Base-by-base conservation (phyloP, 2,329 filamentous ascomycete species). In the Colletotrichum lupini region DNA sequence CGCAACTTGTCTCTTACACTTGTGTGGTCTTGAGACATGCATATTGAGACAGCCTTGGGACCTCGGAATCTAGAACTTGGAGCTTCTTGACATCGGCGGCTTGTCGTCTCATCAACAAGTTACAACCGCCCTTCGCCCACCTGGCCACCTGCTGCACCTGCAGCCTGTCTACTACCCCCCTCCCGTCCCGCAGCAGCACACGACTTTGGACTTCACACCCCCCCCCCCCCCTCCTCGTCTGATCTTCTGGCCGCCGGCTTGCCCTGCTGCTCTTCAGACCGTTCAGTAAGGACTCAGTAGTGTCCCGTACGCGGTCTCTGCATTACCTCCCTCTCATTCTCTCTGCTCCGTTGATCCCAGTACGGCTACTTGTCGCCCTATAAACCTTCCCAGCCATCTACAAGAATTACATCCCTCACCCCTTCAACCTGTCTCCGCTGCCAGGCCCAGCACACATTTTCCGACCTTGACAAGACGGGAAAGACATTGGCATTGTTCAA, bases 51-150 rank as follows among this genome's bases (percentile, higher is more conserved):
- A 46, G 42, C 66, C 66, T 60, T 32, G 26, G 16, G 46, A 63
- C 59, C 62, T 65, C 19, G 62, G 32, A 37, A 37, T 57, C 58
- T 42, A 24, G 57, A 52, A 35, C 58, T 59, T 57, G 49, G 11
- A 55, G 37, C 16, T 49, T 49, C 32, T 52, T 63, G 58, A 65
- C 66, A 57, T 73, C 66, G 70, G 66, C 70, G 66, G 70, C 59
- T 73, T 73, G 66, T 70, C 55, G 60, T 70, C 70, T 69, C 60
- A 69, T 73, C 53, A 42, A 65, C 53, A 42, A 52, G 32, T 35
- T 35, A 35, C 32, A 35, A 35, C 11, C 65, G 46, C 37, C 61
- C 69, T 11, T 68, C 66, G 42, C 42, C 42, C 42, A 56, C 62
- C 55, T 67, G 62, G 42, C 42, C 69, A 35, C 58, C 19, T 56